Conservation (phyloP, 2,329 filamentous ascomycete species). For the Aspergillus sp. region DNA sequence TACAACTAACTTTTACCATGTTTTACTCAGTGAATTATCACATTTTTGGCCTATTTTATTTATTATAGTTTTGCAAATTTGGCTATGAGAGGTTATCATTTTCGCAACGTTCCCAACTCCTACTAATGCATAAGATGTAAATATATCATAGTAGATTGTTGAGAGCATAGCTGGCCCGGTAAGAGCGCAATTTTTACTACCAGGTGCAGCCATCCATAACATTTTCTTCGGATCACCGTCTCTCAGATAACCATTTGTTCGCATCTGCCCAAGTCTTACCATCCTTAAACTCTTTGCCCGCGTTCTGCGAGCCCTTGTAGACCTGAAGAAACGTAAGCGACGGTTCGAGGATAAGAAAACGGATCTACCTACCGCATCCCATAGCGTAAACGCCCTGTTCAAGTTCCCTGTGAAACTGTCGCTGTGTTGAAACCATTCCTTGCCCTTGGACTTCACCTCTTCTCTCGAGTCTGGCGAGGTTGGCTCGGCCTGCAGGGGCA, state of each 20-base stretch:
- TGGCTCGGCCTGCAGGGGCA: slow-evolving; percentile 59
- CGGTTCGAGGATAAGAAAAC: background rate
- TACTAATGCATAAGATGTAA: slow-evolving; percentile 10
- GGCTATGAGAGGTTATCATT: background rate
- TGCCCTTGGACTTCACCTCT: slow-evolving; percentile 53
- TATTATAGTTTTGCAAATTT: background rate
- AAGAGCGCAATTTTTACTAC: background rate
- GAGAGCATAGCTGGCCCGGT: background rate
- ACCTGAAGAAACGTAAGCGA: slow-evolving; percentile 43
- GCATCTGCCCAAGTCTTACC: slow-evolving; percentile 59
- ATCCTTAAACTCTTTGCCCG: slow-evolving; percentile 53
- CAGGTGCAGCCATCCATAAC: background rate
- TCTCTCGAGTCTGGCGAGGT: slow-evolving; percentile 50
- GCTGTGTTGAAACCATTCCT: slow-evolving; percentile 62
- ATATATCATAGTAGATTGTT: background rate
- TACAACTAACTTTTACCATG: background rate
- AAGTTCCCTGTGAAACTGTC: slow-evolving; percentile 59
- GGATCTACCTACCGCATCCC: slow-evolving; percentile 59
- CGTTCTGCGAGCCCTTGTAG: slow-evolving; percentile 57
- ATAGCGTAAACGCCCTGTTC: slow-evolving; percentile 60
- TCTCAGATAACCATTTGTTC: slow-evolving; percentile 56
- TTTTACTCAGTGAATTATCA: background rate
- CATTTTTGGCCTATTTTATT: background rate
- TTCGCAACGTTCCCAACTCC: slow-evolving; percentile 3
- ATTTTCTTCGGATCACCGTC: slow-evolving; percentile 28